Evolutionary conservation across 2,329 filamentous ascomycete species (phyloP), one percentile per base, ranked within the genome.

Genomic region (Emmonsiellopsis sp.): DNA sequence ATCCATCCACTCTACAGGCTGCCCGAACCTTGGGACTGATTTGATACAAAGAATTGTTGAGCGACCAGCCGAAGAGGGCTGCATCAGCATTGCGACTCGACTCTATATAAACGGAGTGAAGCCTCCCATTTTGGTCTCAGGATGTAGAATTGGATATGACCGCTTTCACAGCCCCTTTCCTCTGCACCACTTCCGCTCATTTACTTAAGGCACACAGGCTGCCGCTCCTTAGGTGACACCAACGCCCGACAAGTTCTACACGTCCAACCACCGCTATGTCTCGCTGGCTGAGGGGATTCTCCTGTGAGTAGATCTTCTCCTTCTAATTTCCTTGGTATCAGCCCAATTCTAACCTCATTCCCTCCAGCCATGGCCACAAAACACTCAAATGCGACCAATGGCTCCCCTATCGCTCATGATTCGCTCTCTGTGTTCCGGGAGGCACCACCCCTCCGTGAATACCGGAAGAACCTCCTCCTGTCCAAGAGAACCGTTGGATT

Each of bases 401-500:
- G 13, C 26, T 40, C 34, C 59, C 51, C 56, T 55, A 53, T 55
- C 60, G 13, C 57, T 60, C 26, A 55, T 56, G 32, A 58, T 58
- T 34, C 58, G 15, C 63, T 68, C 16, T 70, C 70, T 55, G 65
- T 96, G 63, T 86, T 95, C 67, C 87, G 88, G 62, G 80, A 88
- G 68, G 83, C 93, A 55, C 74, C 83, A 11, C 76, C 82, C 9
- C 75, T 95, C 50, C 87, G 89, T 40, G 70, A 78, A 62, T 86
- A 85, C 76, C 83, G 89, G 37, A 78, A 75, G 20, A 79, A 83
- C 41, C 82, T 90, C 56, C 73, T 83, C 37, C 72, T 83, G 55
- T 78, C 83, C 63, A 80, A 85, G 62, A 82, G 85, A 54, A 84
- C 84, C 44, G 84, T 98, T 54, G 89, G 87, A 55, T 82, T 98